These are phyloP conservation scores for Fusarium scirpi DNA, from an alignment of 2,329 filamentous ascomycete genomes.

Conservation along the genomic window DNA sequence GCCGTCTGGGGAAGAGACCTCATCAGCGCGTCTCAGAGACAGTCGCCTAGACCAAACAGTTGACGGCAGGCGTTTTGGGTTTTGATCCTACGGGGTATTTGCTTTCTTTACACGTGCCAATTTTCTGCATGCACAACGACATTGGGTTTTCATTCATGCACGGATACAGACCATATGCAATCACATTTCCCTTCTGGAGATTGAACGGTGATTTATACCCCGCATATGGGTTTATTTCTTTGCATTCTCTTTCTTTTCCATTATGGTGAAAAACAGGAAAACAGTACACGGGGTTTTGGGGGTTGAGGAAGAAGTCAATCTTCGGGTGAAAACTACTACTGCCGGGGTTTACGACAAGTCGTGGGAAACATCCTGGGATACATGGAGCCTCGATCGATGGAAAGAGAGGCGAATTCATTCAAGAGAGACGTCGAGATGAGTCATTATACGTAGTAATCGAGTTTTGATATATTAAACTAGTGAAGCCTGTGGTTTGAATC, in stretches of 20 bases:
- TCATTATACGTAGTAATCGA: conserved; percentile 21
- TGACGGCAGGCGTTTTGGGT: conserved; percentile 17
- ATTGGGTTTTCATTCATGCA: conserved; percentile 23
- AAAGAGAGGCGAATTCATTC: conserved; percentile 2
- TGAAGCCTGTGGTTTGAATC: conserved; percentile 3
- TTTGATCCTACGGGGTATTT: conserved; percentile 21
- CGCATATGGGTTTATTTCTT: conserved; percentile 19
- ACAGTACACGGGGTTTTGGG: conserved; percentile 16
- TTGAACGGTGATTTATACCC: conserved; percentile 10
- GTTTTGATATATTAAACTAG: conserved; percentile 5
- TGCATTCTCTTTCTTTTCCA: conserved; percentile 22
- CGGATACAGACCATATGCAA: conserved; percentile 17
- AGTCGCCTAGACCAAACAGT: background rate
- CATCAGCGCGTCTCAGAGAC: conserved; percentile 2
- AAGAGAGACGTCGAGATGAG: conserved; percentile 24
- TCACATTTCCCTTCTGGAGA: conserved; percentile 31
- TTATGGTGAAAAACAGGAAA: conserved; percentile 12
- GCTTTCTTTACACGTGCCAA: conserved; percentile 18
- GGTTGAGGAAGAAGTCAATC: conserved; percentile 10
- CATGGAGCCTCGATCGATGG: background rate
- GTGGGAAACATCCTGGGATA: conserved; percentile 30
- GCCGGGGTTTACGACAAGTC: conserved; percentile 17
- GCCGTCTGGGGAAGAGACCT: background rate
- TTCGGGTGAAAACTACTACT: conserved; percentile 13
- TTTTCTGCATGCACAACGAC: conserved; percentile 12